A percentile compares a stretch with the other conserved stretches of the same genome.
These are phyloP conservation scores for Hypoxylon sp. DNA, from an alignment of 2,329 filamentous ascomycete species.

Conservation along the genomic window DNA sequence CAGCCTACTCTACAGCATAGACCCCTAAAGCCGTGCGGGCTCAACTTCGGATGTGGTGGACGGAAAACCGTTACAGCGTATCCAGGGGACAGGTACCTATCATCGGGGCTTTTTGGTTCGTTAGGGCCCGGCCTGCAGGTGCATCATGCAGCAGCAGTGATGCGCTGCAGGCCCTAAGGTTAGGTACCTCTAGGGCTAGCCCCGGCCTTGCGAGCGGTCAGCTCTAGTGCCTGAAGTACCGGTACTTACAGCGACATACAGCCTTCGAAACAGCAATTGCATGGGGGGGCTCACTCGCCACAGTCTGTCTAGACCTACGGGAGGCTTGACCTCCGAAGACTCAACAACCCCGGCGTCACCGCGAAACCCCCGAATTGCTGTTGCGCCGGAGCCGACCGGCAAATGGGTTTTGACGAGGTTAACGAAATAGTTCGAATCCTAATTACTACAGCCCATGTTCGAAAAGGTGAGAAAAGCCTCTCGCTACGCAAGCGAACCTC, in stretches of 20 bases:
- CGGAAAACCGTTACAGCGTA: constrained; percentile 20
- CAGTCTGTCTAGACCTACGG: constrained; percentile 33
- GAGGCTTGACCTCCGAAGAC: constrained; percentile 35
- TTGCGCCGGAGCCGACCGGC: constrained; percentile 26
- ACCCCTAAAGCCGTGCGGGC: constrained; percentile 24
- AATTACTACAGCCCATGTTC: too few relatives aligned
- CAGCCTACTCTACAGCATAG: too few relatives aligned
- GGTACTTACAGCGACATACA: constrained; percentile 30
- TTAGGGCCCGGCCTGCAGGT: constrained; percentile 20
- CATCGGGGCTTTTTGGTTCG: constrained; percentile 16
- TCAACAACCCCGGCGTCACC: constrained; percentile 21
- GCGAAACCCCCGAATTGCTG: constrained; percentile 11
- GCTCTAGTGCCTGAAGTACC: constrained; percentile 29
- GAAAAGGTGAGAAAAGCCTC: too few relatives aligned
- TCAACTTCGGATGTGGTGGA: too few relatives aligned
- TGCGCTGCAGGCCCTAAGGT: constrained; percentile 27
- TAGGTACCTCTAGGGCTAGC: too few relatives aligned
- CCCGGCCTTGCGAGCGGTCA: constrained; percentile 14
- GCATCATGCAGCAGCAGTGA: constrained; percentile 34
- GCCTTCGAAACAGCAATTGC: neutral
- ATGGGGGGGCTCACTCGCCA: constrained; percentile 35
- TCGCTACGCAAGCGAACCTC: constrained; percentile 17
- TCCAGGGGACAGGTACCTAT: too few relatives aligned
- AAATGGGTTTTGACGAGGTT: too few relatives aligned
- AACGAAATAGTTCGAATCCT: too few relatives aligned